Evolutionary conservation across 441 rosid species (phyloP), one percentile per base, ranked within the genome.

Genomic region (Syzygium syzygioides): DNA sequence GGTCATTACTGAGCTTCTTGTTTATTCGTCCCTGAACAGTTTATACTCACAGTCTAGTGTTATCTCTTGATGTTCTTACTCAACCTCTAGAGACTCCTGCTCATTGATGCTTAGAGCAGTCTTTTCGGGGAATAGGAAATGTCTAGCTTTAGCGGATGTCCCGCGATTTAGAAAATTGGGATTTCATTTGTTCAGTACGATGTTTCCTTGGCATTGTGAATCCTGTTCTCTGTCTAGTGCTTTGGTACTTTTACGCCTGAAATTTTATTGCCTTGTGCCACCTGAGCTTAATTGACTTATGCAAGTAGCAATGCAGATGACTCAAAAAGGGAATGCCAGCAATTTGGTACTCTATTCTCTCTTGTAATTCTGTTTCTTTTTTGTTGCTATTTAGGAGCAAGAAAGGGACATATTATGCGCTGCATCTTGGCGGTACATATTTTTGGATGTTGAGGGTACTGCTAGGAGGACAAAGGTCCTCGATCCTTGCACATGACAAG

Each of bases 351-450:
- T 62, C 57, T 55, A 23, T 66, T 53, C 41, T 34, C 56, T 68
- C 45, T 32, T 86, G 59, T 86, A 91, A 84, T 85, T 52, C 10
- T 66, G 91, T 91, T 87, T 90, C 86, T 76, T 80, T 79, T 85
- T 88, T 85, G 41, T 64, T 89, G 89, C 88, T 92, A 88, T 60
- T 91, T 96, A 98, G 99, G 96, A 93, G 91, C 34, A 98, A 96
- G 94, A 92, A 91, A 92, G 99, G 99, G 91, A 92, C 93, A 90
- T 98, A 92, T 92, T 98, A 96, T 90, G 98, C 96, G 57, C 95
- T 98, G 91, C 96, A 97, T 92, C 94, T 98, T 80, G 99, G 98
- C 41, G 95, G 96, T 89, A 95, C 98, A 86, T 94, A 97, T 94
- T 95, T 96, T 92, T 95, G 98, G 95, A 94, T 95, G 45, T 91